Percentiles rank a stretch among this genome's conserved stretches.
Conservation (phyloP, 2,329 filamentous ascomycete genomes). For the Trichoderma endophyticum region DNA sequence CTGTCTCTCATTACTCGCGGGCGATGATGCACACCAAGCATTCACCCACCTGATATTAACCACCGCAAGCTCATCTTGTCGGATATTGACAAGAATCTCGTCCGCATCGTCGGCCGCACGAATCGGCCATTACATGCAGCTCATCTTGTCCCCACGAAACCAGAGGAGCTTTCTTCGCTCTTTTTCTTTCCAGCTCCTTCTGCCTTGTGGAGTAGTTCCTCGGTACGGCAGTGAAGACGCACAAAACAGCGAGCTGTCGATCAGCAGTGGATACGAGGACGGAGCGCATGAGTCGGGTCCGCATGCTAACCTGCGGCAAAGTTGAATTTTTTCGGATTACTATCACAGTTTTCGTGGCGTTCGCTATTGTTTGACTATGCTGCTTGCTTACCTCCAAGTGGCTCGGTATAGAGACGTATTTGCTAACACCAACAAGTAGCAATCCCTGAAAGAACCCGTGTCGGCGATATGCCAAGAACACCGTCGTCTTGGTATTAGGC, state of each 20-base stretch:
- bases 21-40: background rate
- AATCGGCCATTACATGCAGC: background rate
- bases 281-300: background rate
- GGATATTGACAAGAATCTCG: background rate
- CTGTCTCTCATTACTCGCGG: slow-evolving; percentile 4
- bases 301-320: background rate
- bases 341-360: background rate
- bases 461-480: background rate
- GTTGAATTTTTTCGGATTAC: background rate
- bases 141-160: background rate
- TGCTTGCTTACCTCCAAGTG: background rate
- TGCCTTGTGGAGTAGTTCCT: background rate
- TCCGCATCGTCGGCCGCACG: background rate
- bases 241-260: background rate
- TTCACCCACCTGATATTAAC: background rate
- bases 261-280: background rate
- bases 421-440: background rate
- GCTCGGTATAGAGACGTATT: background rate
- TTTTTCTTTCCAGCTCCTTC: background rate
- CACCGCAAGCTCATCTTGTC: background rate
- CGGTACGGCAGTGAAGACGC: background rate
- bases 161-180: background rate
- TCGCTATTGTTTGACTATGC: background rate
- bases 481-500: background rate
- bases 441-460: background rate